A percentile compares a stretch with the other conserved stretches of the same genome.
Conservation (phyloP, 257 asterid species). For the Solanum arcanum region DNA sequence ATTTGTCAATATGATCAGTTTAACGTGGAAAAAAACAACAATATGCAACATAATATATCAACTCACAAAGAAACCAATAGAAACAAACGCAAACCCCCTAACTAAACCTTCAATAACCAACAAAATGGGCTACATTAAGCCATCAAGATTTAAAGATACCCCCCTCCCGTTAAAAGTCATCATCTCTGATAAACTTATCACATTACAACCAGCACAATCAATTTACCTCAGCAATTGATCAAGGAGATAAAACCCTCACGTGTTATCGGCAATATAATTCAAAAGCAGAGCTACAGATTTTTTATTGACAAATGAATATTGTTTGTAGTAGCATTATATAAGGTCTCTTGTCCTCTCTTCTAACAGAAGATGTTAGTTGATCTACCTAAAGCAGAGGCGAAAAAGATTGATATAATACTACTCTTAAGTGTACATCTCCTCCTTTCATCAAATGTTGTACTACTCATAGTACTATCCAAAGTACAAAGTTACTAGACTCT, state of each 20-base stretch:
- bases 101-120: not conserved
- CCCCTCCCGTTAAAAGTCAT: not conserved
- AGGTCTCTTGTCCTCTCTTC: not conserved
- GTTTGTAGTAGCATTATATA: not conserved
- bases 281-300: not conserved
- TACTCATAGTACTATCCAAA: not conserved
- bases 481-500: not conserved
- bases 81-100: not conserved
- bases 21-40: not conserved
- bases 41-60: not conserved
- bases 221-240: not conserved
- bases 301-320: not conserved
- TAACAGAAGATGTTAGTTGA: not conserved
- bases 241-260: not conserved
- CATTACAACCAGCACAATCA: not conserved
- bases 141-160: not conserved
- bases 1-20: not conserved
- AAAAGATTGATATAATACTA: not conserved
- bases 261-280: not conserved
- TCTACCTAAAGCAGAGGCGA: not conserved
- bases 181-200: not conserved
- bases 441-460: not conserved
- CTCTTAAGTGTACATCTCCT: not conserved
- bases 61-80: not conserved
- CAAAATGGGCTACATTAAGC: not conserved